These are phyloP conservation scores for Dactylellina haptotyla DNA, from an alignment of 2,329 filamentous ascomycete genomes.

Conservation along the genomic window DNA sequence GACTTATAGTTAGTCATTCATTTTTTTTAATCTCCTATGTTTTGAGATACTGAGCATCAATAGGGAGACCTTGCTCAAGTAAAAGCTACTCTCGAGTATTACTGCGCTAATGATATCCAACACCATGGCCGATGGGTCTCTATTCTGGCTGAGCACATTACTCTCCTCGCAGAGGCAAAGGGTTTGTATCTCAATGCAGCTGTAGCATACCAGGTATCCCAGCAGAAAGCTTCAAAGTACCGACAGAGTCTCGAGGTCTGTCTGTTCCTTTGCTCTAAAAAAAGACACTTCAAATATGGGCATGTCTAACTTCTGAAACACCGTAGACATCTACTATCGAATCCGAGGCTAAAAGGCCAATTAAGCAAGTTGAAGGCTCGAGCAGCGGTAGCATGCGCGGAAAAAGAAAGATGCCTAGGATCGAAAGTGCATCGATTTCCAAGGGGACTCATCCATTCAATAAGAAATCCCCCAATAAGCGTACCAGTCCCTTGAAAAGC, in stretches of 20 bases:
- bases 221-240: conserved; percentile 35
- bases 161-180: conserved; percentile 34
- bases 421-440: conserved; percentile 30
- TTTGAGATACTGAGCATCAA: background rate
- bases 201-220: conserved; percentile 43
- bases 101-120: conserved; percentile 40
- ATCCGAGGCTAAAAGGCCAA: conserved; percentile 20
- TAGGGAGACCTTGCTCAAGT: conserved; percentile 32
- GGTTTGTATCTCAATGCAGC: conserved; percentile 21
- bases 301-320: background rate
- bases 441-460: conserved; percentile 43
- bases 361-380: conserved; percentile 8
- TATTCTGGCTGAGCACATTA: conserved; percentile 38
- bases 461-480: conserved; percentile 3
- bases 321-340: conserved; percentile 16
- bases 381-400: conserved; percentile 31
- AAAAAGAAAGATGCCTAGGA: conserved; percentile 37
- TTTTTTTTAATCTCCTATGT: background rate
- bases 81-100: conserved; percentile 40
- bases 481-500: background rate
- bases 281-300: background rate
- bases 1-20: conserved; percentile 24
- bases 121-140: conserved; percentile 37
- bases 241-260: conserved; percentile 39
- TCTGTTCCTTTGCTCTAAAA: background rate